Evolutionary conservation across 2,329 filamentous ascomycete genomes (phyloP).

Genomic region (Ophiocordyceps camponoti-saundersi): DNA sequence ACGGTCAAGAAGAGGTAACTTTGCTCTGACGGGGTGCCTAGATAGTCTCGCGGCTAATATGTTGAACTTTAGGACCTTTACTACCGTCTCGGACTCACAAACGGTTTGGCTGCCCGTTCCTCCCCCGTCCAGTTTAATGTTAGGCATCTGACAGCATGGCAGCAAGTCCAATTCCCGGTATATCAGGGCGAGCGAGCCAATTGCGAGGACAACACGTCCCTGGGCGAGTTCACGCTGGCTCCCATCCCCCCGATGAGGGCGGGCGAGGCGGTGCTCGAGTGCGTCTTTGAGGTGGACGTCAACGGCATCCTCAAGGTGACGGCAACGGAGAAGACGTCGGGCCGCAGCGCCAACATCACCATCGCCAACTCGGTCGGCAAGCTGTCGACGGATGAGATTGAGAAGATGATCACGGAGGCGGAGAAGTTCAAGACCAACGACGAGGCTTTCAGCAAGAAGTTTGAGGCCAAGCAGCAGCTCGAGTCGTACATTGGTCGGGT

Average conservation of each 20-base stretch:
- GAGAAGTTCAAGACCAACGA: conserved; percentile 98
- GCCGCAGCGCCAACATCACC: conserved; percentile 97
- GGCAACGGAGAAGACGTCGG: conserved; percentile 96
- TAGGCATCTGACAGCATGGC: not conserved
- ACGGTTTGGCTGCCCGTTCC: not conserved
- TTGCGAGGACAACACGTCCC: conserved; percentile 94
- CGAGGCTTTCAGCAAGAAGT: conserved; percentile 98
- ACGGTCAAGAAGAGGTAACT: conserved; percentile 54
- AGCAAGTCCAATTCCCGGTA: conserved; percentile 58
- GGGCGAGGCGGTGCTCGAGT: conserved; percentile 90
- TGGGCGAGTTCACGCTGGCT: conserved; percentile 92
- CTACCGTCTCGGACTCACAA: conserved; percentile 64
- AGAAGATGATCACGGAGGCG: conserved; percentile 93
- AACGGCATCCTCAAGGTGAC: conserved; percentile 99
- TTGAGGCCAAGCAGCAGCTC: conserved; percentile 97
- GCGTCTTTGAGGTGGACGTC: conserved; percentile 98
- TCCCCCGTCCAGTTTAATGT: too few species aligned
- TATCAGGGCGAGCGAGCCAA: conserved; percentile 96
- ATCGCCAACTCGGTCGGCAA: conserved; percentile 99
- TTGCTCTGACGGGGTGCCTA: not conserved
- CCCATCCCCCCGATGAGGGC: conserved; percentile 79
- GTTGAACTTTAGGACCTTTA: conserved; percentile 45
- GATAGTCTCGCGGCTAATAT: too few species aligned
- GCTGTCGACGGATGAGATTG: conserved; percentile 84
- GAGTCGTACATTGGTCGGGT: conserved; percentile 98